Base-by-base conservation (phyloP, 805 yeast genomes). In the Tanozyma kutaoensis region DNA sequence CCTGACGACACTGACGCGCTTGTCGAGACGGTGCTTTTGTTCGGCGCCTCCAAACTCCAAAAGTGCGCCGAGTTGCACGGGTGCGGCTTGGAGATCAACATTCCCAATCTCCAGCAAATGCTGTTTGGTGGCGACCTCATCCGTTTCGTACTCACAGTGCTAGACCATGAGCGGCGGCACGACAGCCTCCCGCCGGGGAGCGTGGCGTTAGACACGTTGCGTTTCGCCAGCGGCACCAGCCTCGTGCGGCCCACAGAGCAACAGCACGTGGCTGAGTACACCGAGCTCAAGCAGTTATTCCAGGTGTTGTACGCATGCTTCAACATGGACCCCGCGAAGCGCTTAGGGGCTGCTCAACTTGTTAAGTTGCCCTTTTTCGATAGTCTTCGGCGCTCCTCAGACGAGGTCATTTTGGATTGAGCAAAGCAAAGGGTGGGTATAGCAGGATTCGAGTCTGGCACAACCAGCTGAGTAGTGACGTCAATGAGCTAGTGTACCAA, bases 1-100 rank as follows among this genome's bases (percentile, higher is more conserved):
- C 74, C 81, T 5, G 97, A 88, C 51, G 98, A 91, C 46, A 72
- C 75, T 3, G 97, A 91, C 42, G 95, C 97, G 0, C 48, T 88
- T 27, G 66, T 86, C 19, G 98, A 91, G 47, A 58, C 88, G 20
- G 73, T 94, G 0, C 58, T 76, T 2, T 62, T 91, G 2, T 86
- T 81, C 53, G 98, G 98, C 3, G 49, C 67, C 26, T 69, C 66
- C 8, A 71, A 69, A 36, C 64, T 91, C 69, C 71, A 72, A 35
- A 69, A 72, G 35, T 74, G 85, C 41, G 93, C 96, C 5, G 67
- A 69, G 31, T 48, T 82, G 22, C 98, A 91, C 55, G 97, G 97
- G 0, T 64, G 86, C 28, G 91, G 85, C 1, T 68, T 88, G 27
- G 95, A 85, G 31, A 62, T 59, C 20, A 48, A 40, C 21, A 29